Evolutionary conservation across 345 rosid species (phyloP).

Genomic region (Corchorus olitorius): DNA sequence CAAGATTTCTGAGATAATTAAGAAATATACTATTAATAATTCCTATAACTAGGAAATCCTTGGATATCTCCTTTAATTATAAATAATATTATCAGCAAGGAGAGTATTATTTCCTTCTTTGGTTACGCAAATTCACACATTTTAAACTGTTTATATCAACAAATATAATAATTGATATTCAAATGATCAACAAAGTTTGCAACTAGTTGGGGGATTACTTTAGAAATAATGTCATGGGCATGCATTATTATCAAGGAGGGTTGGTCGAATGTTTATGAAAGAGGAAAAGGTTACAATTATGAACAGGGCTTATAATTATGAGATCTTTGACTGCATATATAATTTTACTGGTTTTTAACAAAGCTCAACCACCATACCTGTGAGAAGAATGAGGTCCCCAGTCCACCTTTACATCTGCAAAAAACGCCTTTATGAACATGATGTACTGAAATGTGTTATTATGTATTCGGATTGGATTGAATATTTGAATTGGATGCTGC

Average conservation of each 20-base stretch:
- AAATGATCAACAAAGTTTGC: too few species aligned
- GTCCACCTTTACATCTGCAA: background rate
- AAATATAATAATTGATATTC: too few species aligned
- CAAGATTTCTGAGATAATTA: too few species aligned
- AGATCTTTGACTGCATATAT: background rate
- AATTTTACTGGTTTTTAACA: background rate
- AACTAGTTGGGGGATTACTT: background rate
- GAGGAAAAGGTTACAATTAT: slow-evolving; percentile 6
- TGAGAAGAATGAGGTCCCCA: slow-evolving; percentile 2
- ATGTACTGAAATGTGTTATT: background rate
- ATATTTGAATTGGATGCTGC: too few species aligned
- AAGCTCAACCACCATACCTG: background rate
- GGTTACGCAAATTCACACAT: too few species aligned
- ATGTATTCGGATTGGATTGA: background rate
- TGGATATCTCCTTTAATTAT: too few species aligned
- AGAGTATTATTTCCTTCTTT: too few species aligned
- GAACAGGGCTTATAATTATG: background rate
- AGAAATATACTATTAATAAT: too few species aligned
- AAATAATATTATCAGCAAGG: too few species aligned
- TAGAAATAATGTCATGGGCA: background rate
- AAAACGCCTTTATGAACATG: background rate
- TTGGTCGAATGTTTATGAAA: slow-evolving; percentile 6
- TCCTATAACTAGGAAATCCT: too few species aligned
- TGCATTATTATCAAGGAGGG: background rate
- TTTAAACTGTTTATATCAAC: too few species aligned